Base-by-base conservation (phyloP, 305 asterid species). In the Fraxinus baroniana region DNA sequence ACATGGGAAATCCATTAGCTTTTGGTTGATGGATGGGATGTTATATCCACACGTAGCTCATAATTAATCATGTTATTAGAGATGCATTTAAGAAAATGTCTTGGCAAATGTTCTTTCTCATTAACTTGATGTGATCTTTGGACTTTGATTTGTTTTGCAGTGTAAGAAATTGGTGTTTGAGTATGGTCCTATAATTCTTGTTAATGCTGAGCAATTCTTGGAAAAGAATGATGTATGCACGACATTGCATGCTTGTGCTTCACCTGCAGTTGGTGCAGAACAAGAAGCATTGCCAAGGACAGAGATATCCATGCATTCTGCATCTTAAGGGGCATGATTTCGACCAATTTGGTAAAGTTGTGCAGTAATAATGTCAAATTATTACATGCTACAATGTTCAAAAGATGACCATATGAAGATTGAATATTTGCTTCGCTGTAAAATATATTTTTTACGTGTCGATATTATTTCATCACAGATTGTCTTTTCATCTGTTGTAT, bases 81-180 rank as follows among this genome's bases (percentile, higher is more conserved):
- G 71, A 22, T 62, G 32, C 15, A 55, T 55, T 55, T n/a, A 18
- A 62, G 24, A 7, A 0, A 62, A 62, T 62, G 32, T 7, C 71
- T 7, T 62, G 15, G 15, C 32, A 62, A 22, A 22, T 22, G 32
- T 62, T 22, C 17, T 4, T 62, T 18, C 32, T 20, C 32, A 22
- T 62, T 62, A 8, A 62, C 22, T 62, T 62, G 71, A 62, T 22
- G 15, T 18, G 71, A 62, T 8, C 71, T 62, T 22, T n/a, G n/a
- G n/a, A n/a, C n/a, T n/a, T n/a, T 4, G 32, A 55, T 44, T 32
- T 2, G 18, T 66, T 83, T 36, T 68, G 81, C 87, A 89, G 91
- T 89, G 91, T 76, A 89, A 89, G 88, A 87, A 74, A 72, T 66
- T 89, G 62, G 90, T 87, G 15, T 82, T 87, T 13, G 89, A 89